Conservation (phyloP, 768 basidiomycete species). For the Mycena filopes region DNA sequence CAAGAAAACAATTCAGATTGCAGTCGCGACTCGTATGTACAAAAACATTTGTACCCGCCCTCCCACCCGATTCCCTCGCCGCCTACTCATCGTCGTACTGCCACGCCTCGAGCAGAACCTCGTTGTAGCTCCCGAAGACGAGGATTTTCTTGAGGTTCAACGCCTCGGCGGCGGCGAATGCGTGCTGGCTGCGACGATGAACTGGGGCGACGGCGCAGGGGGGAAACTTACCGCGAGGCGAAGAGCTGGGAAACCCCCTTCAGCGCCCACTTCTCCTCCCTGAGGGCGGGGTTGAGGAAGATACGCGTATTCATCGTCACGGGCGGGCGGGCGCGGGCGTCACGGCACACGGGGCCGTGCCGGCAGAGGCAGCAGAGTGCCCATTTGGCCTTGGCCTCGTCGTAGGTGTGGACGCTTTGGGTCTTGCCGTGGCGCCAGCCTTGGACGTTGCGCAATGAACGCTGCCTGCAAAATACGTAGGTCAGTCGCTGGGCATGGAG, state of each 20-base stretch:
- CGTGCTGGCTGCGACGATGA: not conserved
- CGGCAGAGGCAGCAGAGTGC: not conserved
- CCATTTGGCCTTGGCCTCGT: not conserved
- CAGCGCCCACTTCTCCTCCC: not conserved
- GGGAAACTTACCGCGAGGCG: not conserved
- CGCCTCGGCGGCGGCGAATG: not conserved
- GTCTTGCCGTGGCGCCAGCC: not conserved
- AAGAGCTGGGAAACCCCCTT: not conserved
- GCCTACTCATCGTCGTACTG: not conserved
- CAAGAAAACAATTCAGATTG: too few species aligned
- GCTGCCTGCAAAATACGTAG: not conserved
- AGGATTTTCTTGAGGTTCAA: not conserved
- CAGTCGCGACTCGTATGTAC: too few species aligned
- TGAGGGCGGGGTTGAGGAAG: not conserved
- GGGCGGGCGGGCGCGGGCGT: not conserved
- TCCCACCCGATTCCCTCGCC: too few species aligned
- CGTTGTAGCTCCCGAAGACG: not conserved
- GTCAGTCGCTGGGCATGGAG: too few species aligned
- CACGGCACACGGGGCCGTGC: not conserved
- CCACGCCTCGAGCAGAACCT: not conserved
- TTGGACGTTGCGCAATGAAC: not conserved
- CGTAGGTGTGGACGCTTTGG: not conserved
- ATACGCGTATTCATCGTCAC: not conserved
- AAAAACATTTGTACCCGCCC: too few species aligned
- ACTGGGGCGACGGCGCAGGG: not conserved